Percentiles rank a stretch among this genome's conserved stretches.
Evolutionary conservation across 352 stramenopile species (phyloP).

Genomic region (Pythium apleroticum): DNA sequence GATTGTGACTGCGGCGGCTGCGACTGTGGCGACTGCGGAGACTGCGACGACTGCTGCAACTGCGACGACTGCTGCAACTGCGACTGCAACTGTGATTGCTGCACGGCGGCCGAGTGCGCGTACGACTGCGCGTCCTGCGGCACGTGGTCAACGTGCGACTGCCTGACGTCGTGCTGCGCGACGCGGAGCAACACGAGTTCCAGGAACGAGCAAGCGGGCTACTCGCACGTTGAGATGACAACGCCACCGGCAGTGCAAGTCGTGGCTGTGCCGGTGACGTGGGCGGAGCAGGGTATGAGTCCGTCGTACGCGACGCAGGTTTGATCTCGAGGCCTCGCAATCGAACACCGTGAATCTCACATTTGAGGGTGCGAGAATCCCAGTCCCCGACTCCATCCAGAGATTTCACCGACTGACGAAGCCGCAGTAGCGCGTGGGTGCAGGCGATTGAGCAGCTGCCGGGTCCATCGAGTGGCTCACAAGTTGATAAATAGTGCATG

Average conservation of each 20-base stretch:
- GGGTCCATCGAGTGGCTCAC: too few relatives aligned
- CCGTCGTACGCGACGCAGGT: not conserved
- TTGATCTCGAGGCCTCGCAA: not conserved
- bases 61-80: too few relatives aligned
- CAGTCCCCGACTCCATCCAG: too few relatives aligned
- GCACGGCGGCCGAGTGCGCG: not conserved
- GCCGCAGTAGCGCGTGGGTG: too few relatives aligned
- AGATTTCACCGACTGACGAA: too few relatives aligned
- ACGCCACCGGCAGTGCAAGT: constrained; percentile 6
- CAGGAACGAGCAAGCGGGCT: not conserved
- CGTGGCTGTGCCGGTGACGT: constrained; percentile 10
- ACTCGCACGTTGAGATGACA: not conserved
- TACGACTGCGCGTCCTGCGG: constrained; percentile 7
- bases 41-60: not conserved
- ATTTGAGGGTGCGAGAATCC: too few relatives aligned
- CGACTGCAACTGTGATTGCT: not conserved
- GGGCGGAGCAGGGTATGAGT: not conserved
- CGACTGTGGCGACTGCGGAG: not conserved
- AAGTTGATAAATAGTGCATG: too few relatives aligned
- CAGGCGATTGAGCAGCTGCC: too few relatives aligned
- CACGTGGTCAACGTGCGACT: not conserved
- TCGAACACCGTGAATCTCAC: too few relatives aligned
- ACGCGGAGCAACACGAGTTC: not conserved
- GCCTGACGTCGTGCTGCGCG: not conserved
- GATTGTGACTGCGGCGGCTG: not conserved